These are phyloP conservation scores for Leccinum variicolor DNA, from an alignment of 768 basidiomycete genomes.

Conservation along the genomic window DNA sequence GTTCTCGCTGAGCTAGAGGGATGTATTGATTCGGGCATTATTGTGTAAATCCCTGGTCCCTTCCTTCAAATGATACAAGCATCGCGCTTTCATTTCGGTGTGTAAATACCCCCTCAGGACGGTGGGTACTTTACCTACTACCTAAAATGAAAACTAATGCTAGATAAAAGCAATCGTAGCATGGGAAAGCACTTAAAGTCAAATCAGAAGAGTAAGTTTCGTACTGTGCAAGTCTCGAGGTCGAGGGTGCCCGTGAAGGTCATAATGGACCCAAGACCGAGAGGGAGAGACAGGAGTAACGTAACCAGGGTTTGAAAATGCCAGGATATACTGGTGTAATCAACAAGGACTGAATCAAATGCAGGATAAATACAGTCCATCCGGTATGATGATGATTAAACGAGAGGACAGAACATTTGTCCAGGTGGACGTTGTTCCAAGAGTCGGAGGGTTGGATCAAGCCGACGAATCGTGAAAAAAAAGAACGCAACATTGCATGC, in stretches of 20 bases:
- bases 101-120: not conserved
- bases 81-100: not conserved
- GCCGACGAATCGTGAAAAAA: slow-evolving; percentile 1
- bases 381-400: slow-evolving; percentile 24
- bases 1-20: too few species aligned
- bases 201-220: not conserved
- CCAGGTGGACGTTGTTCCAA: slow-evolving; percentile 24
- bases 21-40: too few species aligned
- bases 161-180: not conserved
- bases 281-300: slow-evolving; percentile 3
- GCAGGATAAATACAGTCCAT: slow-evolving; percentile 24
- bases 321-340: slow-evolving; percentile 12
- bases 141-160: not conserved
- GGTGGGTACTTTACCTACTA: not conserved
- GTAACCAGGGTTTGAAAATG: not conserved
- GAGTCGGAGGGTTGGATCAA: not conserved
- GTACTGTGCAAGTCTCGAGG: not conserved
- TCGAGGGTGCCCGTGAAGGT: not conserved
- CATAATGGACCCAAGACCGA: not conserved
- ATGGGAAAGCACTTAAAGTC: not conserved
- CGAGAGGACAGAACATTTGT: slow-evolving; percentile 28
- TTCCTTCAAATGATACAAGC: not conserved
- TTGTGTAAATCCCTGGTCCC: not conserved
- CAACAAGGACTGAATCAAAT: slow-evolving; percentile 16
- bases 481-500: slow-evolving; percentile 4